Conservation (phyloP, 2,329 filamentous ascomycete species). For the Rutstroemia sydowiana region DNA sequence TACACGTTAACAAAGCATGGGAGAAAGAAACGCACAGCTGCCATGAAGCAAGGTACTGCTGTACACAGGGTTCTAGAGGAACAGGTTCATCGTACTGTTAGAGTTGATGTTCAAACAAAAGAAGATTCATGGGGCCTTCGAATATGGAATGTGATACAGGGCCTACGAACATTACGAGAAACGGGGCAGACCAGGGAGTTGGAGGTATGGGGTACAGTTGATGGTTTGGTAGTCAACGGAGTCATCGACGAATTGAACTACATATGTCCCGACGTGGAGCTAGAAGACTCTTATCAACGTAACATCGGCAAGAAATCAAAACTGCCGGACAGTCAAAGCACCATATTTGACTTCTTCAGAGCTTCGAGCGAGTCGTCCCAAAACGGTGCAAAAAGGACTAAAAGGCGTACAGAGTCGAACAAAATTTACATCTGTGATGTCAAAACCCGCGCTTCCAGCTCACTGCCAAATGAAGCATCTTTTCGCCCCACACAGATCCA, state of each 20-base stretch:
- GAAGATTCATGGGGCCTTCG: constrained; percentile 78
- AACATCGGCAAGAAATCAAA: constrained; percentile 28
- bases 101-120: constrained; percentile 61
- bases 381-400: constrained; percentile 13
- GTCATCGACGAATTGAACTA: constrained; percentile 83
- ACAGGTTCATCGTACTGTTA: constrained; percentile 71
- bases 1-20: constrained; percentile 77
- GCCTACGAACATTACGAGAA: constrained; percentile 64
- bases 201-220: constrained; percentile 77
- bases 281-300: constrained; percentile 41
- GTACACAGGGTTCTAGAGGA: constrained; percentile 82
- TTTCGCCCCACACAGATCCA: constrained; percentile 76
- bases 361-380: constrained; percentile 12
- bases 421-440: constrained; percentile 76
- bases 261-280: constrained; percentile 63
- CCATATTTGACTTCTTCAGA: constrained; percentile 27
- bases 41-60: constrained; percentile 75
- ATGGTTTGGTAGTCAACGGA: constrained; percentile 79
- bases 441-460: constrained; percentile 68
- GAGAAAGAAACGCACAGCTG: constrained; percentile 64
- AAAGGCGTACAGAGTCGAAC: constrained; percentile 12
- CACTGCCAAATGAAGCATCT: constrained; percentile 52
- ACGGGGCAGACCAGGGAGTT: constrained; percentile 68
- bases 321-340: constrained; percentile 28
- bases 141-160: constrained; percentile 89